These are phyloP conservation scores for Annulohypoxylon maeteangense DNA, from an alignment of 495 filamentous ascomycete species.

Conservation along the genomic window DNA sequence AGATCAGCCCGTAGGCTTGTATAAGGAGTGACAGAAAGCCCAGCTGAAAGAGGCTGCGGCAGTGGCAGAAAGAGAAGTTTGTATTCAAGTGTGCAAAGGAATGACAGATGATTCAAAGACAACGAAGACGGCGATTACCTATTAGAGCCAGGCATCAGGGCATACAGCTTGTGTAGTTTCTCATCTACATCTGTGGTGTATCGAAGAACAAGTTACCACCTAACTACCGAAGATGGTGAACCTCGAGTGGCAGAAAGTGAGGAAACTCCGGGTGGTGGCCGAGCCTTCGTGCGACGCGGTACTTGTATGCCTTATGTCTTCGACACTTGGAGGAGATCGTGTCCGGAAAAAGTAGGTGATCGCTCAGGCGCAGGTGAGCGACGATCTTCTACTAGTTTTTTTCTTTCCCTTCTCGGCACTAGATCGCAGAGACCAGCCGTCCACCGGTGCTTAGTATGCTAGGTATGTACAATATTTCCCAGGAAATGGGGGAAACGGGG, in stretches of 20 bases:
- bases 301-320: slow-evolving; percentile 45
- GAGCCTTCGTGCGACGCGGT: slow-evolving; percentile 40
- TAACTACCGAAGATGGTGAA: slow-evolving; percentile 43
- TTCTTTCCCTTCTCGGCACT: slow-evolving; percentile 31
- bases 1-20: slow-evolving; percentile 9
- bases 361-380: slow-evolving; percentile 28
- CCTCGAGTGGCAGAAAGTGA: slow-evolving; percentile 32
- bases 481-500: slow-evolving; percentile 39
- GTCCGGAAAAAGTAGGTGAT: slow-evolving; percentile 41
- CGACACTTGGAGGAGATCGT: slow-evolving; percentile 41
- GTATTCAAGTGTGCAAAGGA: slow-evolving; percentile 29
- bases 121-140: slow-evolving; percentile 34
- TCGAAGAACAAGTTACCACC: slow-evolving; percentile 38
- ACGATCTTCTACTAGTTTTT: slow-evolving; percentile 30
- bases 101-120: slow-evolving; percentile 25
- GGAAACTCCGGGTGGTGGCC: slow-evolving; percentile 40
- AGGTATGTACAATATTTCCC: slow-evolving; percentile 22
- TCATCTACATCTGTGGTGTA: slow-evolving; percentile 40
- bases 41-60: slow-evolving; percentile 24
- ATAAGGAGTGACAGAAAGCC: slow-evolving; percentile 32
- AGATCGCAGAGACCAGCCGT: slow-evolving; percentile 17
- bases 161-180: slow-evolving; percentile 21
- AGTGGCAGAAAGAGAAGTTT: slow-evolving; percentile 23
- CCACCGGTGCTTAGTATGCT: slow-evolving; percentile 6
- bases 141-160: slow-evolving; percentile 43